These are phyloP conservation scores for Solanum tarapatanum DNA, from an alignment of 257 asterid genomes.

Conservation along the genomic window DNA sequence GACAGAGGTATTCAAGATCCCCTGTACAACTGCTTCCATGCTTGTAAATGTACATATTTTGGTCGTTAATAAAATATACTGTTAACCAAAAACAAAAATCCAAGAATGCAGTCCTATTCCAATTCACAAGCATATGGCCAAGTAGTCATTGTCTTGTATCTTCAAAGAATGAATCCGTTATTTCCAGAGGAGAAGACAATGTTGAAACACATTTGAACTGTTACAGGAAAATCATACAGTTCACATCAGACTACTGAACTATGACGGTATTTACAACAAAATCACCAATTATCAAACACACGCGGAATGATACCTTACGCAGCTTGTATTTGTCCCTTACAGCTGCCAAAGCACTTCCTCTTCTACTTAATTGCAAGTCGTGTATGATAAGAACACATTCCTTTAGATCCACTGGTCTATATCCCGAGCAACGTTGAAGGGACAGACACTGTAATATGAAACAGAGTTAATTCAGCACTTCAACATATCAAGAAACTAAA, in stretches of 20 bases:
- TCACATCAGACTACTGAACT: background rate
- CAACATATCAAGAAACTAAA: background rate
- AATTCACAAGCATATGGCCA: background rate
- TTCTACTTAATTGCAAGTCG: conserved; percentile 51
- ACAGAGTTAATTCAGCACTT: background rate
- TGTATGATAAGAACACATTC: conserved; percentile 56
- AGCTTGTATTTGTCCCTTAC: conserved; percentile 69
- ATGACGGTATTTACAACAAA: background rate
- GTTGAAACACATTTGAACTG: conserved; percentile 82
- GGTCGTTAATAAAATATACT: background rate
- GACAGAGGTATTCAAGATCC: background rate
- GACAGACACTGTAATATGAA: conserved; percentile 12
- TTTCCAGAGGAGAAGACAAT: conserved; percentile 31
- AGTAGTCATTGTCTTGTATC: background rate
- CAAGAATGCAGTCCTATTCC: background rate
- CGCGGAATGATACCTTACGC: conserved; percentile 35
- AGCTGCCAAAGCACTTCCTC: conserved; percentile 41
- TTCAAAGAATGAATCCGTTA: conserved; percentile 38
- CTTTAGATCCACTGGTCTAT: conserved; percentile 49
- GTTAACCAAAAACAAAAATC: background rate
- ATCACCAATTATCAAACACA: background rate
- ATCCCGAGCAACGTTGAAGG: conserved; percentile 40
- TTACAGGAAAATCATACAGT: background rate
- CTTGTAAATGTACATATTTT: background rate
- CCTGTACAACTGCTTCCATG: background rate